Conservation (phyloP, 202 grass and related monocot genomes). For the Schoenoplectus triqueter region DNA sequence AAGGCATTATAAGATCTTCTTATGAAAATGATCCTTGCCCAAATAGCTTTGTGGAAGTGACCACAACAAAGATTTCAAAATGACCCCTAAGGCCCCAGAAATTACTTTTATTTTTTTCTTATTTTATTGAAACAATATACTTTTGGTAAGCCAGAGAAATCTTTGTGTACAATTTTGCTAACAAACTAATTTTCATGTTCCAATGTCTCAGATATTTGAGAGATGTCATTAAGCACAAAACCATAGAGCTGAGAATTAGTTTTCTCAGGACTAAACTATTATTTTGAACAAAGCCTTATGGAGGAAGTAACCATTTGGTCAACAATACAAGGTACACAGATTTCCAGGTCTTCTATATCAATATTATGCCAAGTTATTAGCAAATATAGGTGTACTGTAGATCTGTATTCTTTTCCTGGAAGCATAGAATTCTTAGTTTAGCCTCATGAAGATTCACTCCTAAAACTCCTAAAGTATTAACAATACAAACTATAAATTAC, state of each 20-base stretch:
- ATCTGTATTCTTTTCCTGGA: no score
- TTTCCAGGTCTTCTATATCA: no score
- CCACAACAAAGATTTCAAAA: background rate
- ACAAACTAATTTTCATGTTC: conserved; percentile 5
- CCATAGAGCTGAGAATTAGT: background rate
- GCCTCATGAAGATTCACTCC: no score
- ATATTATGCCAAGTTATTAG: no score
- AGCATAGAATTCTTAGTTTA: no score
- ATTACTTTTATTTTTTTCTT: conserved; percentile 3
- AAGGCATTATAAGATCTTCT: background rate
- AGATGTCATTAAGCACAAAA: background rate
- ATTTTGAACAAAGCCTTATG: no score
- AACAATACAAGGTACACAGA: no score
- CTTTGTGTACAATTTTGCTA: background rate
- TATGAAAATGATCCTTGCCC: background rate
- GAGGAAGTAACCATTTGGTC: no score
- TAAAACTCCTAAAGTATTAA: no score
- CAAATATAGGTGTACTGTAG: no score
- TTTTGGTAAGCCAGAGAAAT: background rate
- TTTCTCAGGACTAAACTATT: no score
- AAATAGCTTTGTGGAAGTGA: background rate
- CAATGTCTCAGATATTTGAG: background rate
- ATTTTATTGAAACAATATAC: background rate
- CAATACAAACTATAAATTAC: no score
- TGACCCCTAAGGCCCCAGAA: background rate